These are phyloP conservation scores for Nelumbo lutea DNA, from an alignment of 164 flowering plant genomes.

Conservation along the genomic window DNA sequence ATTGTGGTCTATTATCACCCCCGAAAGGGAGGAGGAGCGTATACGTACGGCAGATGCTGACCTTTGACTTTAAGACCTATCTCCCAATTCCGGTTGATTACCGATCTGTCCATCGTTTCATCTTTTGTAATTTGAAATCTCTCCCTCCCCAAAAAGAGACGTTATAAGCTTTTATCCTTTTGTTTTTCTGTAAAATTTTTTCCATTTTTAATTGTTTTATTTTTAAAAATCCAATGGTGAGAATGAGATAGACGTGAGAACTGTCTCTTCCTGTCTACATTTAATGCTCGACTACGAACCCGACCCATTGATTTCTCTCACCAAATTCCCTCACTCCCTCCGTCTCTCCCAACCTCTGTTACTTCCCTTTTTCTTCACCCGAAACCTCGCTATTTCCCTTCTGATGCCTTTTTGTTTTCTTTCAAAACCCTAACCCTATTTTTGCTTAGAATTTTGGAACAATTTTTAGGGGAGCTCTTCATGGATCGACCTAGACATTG, in stretches of 20 bases:
- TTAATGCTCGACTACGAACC: conserved; percentile 37
- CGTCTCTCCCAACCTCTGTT: background rate
- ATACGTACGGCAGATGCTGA: no score
- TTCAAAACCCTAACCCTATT: conserved; percentile 6
- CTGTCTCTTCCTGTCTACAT: conserved; percentile 22
- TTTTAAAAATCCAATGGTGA: conserved; percentile 6
- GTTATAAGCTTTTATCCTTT: conserved; percentile 33
- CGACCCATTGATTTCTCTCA: background rate
- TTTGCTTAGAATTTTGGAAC: background rate
- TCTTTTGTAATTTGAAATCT: background rate
- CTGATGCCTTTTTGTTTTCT: background rate
- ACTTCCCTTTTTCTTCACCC: conserved; percentile 1
- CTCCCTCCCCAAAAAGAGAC: conserved; percentile 34
- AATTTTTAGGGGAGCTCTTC: background rate
- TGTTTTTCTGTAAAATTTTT: background rate
- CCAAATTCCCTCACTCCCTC: background rate
- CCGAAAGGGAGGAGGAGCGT: no score
- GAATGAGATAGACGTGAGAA: background rate
- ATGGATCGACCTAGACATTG: background rate
- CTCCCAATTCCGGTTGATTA: no score
- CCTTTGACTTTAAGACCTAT: no score
- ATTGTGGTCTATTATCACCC: no score
- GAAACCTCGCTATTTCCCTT: conserved; percentile 6
- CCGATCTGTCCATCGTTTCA: background rate
- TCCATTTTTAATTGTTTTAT: background rate